phyloP scores from a whole-genome alignment of 1,139 yeast genomes.

The Sugiyamaella grinbergsii region DNA sequence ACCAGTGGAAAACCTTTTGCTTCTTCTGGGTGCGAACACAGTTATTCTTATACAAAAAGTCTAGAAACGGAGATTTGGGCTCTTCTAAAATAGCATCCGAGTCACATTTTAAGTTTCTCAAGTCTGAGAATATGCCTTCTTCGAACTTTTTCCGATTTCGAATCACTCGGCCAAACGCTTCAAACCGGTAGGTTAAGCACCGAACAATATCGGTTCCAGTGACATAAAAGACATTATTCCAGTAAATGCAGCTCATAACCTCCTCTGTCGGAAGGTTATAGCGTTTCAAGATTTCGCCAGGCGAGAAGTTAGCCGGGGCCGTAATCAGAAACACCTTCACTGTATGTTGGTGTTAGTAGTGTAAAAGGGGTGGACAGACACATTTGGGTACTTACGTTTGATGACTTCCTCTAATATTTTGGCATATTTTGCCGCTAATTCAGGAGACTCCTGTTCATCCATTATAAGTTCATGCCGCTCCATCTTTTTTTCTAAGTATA shows the following conservation, averaged over 20 bases:
- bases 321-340: conserved; percentile 78
- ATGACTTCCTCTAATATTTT: conserved; percentile 28
- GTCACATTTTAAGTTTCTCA: conserved; percentile 84
- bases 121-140: conserved; percentile 92
- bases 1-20: conserved; percentile 97
- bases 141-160: conserved; percentile 90
- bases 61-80: conserved; percentile 84
- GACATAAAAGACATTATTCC: conserved; percentile 87
- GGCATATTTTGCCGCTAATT: conserved; percentile 27
- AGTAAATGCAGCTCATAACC: conserved; percentile 85
- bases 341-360: conserved; percentile 1
- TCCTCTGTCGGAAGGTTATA: conserved; percentile 86
- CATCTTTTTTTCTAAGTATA: neutral
- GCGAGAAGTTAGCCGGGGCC: conserved; percentile 95
- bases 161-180: conserved; percentile 85
- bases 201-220: conserved; percentile 97
- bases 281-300: conserved; percentile 81
- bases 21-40: conserved; percentile 94
- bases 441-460: conserved; percentile 21
- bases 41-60: conserved; percentile 79
- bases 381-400: conserved; percentile 22
- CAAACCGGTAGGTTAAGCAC: conserved; percentile 84
- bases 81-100: conserved; percentile 85
- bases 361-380: neutral
- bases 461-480: conserved; percentile 18